Conservation (phyloP, 2,329 filamentous ascomycete genomes). For the Aspergillus oerlinghausenensis region DNA sequence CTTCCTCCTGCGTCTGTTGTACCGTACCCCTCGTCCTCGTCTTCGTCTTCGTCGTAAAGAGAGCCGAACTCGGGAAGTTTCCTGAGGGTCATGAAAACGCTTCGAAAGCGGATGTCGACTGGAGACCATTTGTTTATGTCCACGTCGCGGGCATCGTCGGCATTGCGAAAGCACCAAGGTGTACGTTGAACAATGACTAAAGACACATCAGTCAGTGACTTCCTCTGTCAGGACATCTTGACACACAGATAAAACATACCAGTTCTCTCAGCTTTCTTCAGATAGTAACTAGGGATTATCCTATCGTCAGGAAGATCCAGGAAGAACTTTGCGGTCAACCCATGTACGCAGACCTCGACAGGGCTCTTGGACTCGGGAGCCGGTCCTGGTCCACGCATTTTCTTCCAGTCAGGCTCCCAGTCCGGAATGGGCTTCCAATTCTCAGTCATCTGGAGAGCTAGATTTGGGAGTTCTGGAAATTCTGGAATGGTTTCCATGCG, state of each 20-base stretch:
- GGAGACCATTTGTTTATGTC: constrained; percentile 19
- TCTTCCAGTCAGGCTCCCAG: neutral
- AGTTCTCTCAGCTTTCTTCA: constrained; percentile 15
- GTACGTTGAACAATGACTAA: constrained; percentile 15
- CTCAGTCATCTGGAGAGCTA: neutral
- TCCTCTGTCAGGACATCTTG: neutral
- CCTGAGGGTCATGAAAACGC: constrained; percentile 20
- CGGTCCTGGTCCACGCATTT: neutral
- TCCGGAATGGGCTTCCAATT: neutral
- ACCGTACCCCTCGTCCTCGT: neutral
- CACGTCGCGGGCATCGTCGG: constrained; percentile 14
- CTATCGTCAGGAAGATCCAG: constrained; percentile 17
- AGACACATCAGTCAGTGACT: neutral
- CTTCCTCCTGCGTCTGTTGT: neutral
- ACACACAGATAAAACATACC: constrained; percentile 10
- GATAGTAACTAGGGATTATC: constrained; percentile 17
- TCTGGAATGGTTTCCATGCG: neutral
- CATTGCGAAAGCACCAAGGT: constrained; percentile 21
- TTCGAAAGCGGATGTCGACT: constrained; percentile 19
- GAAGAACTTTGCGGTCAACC: constrained; percentile 18
- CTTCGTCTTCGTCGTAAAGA: constrained; percentile 16
- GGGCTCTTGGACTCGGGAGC: neutral
- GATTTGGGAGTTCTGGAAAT: neutral
- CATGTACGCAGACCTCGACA: constrained; percentile 16
- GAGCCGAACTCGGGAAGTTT: constrained; percentile 15